A percentile compares a stretch with the other conserved stretches of the same genome.
These are phyloP conservation scores for Bacidia rubella DNA, from an alignment of 495 filamentous ascomycete genomes.

Conservation along the genomic window DNA sequence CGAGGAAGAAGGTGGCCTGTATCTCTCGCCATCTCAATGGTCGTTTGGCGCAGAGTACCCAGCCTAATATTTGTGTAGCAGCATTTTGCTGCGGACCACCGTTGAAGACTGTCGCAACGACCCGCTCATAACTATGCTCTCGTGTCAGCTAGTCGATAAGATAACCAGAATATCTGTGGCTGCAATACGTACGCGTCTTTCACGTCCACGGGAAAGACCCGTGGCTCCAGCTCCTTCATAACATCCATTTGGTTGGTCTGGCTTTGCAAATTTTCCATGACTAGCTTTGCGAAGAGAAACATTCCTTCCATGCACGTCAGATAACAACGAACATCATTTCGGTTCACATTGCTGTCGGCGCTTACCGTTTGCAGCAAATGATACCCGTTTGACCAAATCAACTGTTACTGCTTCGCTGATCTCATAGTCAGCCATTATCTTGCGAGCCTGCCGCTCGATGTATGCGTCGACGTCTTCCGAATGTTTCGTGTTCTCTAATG, in stretches of 20 bases:
- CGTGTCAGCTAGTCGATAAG: no score
- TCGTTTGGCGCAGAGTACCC: slow-evolving; percentile 2
- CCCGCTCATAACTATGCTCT: neutral
- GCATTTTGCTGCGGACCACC: neutral
- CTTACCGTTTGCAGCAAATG: neutral
- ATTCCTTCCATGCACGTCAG: neutral
- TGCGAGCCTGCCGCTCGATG: neutral
- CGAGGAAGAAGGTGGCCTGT: neutral
- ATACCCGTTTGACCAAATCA: neutral
- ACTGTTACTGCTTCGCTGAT: neutral
- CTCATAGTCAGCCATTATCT: neutral
- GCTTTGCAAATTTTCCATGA: neutral
- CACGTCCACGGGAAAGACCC: neutral
- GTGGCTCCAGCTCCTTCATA: neutral
- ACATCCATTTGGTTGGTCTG: neutral
- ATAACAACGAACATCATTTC: no score
- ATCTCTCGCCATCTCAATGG: slow-evolving; percentile 1
- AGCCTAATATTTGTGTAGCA: neutral
- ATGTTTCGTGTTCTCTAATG: neutral
- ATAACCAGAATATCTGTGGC: no score
- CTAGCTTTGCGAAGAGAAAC: neutral
- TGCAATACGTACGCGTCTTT: neutral
- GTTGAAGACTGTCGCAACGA: neutral
- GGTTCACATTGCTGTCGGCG: neutral
- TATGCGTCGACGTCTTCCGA: neutral